Base-by-base conservation (phyloP, 2,329 filamentous ascomycete genomes). In the Fusarium concolor region DNA sequence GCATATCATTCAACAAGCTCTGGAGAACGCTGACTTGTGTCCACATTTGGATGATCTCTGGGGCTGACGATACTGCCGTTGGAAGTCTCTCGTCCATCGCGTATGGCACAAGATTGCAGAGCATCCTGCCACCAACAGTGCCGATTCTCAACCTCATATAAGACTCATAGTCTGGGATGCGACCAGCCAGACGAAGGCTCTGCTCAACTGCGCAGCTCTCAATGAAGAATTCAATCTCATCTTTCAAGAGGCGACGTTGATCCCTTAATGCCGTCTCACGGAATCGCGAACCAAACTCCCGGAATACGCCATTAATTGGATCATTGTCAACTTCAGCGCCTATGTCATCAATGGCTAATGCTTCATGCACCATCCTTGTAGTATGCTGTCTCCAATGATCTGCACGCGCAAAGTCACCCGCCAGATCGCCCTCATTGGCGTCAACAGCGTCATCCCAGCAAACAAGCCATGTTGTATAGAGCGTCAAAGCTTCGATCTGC, bases 371-470 rank as follows among this genome's bases (percentile, higher is more conserved):
- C n/a, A 74, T 47, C 2, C 43, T 20, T 17, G 74, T 54, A 6
- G 76, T 76, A 46, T 56, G 59, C 6, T 22, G 26, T 38, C 76
- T 71, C 71, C 70, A 75, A 5, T 41, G 50, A 45, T 77, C 70
- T 9, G 75, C 76, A 2, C 50, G 39, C 7, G 54, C 55, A 35
- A 75, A 73, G 44, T 79, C 71, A 7, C 43, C 60, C 42, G 71
- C 71, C 46, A 78, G 47, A 29, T 74, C 73, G 17, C 68, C 65
- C 63, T 76, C 74, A 41, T 71, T 70, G 17, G 71, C 66, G 52
- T 79, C 77, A 12, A 78, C 70, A 17, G 69, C 69, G 39, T 79
- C 77, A 22, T 78, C 76, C 77, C 77, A 79, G 54, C 74, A 75
- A 17, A 79, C 62, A 17, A 78, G 41, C 77, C 77, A 78, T 33